phyloP scores from a whole-genome alignment of 2,329 filamentous ascomycete species.

The Biscogniauxia sp. region DNA sequence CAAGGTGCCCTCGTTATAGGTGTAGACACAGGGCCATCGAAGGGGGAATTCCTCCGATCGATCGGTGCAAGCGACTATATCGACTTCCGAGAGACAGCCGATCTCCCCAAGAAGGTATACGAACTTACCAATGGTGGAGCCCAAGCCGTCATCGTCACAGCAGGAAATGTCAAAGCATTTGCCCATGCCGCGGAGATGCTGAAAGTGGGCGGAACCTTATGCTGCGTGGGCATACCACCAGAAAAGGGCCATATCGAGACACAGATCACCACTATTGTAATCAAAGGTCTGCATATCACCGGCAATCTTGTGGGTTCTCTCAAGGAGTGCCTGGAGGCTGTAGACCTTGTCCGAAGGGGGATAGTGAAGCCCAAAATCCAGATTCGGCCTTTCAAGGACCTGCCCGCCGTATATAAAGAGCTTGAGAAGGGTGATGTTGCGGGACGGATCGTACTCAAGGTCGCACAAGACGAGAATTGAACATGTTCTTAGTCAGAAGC shows the following conservation, averaged over 20 bases:
- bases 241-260: conserved; percentile 36
- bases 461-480: conserved; percentile 27
- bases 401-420: conserved; percentile 42
- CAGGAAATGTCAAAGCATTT: conserved; percentile 40
- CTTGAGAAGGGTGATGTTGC: conserved; percentile 43
- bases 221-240: conserved; percentile 44
- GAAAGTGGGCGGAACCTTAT: conserved; percentile 40
- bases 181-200: conserved; percentile 42
- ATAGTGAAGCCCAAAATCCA: conserved; percentile 41
- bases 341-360: conserved; percentile 40
- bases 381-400: conserved; percentile 40
- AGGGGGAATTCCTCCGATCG: conserved; percentile 36
- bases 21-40: conserved; percentile 38
- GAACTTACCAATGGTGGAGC: conserved; percentile 39
- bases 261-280: conserved; percentile 42
- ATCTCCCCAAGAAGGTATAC: conserved; percentile 34
- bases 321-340: conserved; percentile 45
- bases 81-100: conserved; percentile 35
- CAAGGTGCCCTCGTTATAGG: conserved; percentile 41
- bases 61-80: conserved; percentile 40
- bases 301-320: conserved; percentile 44
- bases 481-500: too few species aligned
- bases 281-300: conserved; percentile 41
- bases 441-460: conserved; percentile 41
- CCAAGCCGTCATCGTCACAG: conserved; percentile 41